Evolutionary conservation across 495 filamentous ascomycete genomes (phyloP), one percentile per base, ranked within the genome.

Genomic region (Daldinia childiae): DNA sequence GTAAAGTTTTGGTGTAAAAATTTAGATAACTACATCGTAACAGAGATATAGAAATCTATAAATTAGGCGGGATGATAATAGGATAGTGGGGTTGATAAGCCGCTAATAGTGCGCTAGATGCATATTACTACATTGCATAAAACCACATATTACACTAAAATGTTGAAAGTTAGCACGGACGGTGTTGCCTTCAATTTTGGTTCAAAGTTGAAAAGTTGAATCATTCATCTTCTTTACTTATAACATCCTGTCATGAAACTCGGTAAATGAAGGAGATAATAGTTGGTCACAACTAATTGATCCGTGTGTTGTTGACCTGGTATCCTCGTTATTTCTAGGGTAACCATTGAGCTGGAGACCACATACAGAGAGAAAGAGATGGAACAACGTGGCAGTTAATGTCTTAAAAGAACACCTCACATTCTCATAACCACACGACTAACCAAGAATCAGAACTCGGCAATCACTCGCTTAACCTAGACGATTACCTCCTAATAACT

Each of bases 351-450:
- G 63, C 43, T 50, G 24, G 30, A 15, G 30, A 41, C 39, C 17
- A 27, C 32, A 66, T 27, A 27, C 32, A 66, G 17, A 39, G 24
- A 45, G 64, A 62, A 66, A 51, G 30, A 41, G 43, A 61, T 61
- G 57, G 58, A 61, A 61, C 51, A 45, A 45, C 45, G 64, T 68
- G 64, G 43, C 64, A 43, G 43, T 27, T 63, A 48, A 19, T 29
- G 26, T 64, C 21, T 55, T 58, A 29, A 36, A 27, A 50, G 51
- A n/a, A 60, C 56, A 60, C 48, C 30, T 43, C 32, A 60, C 15
- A 62, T 19, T n/a, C 19, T 29, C 21, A 51, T 24, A 62, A 21
- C 43, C 59, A 62, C n/a, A 30, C 50, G 24, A 55, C 34, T 21
- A 24, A 21, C 43, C 19, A 6, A 24, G 43, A 14, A 4, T 36